Conservation (phyloP, 306 rosid species). For the Ormosia semicastrata region DNA sequence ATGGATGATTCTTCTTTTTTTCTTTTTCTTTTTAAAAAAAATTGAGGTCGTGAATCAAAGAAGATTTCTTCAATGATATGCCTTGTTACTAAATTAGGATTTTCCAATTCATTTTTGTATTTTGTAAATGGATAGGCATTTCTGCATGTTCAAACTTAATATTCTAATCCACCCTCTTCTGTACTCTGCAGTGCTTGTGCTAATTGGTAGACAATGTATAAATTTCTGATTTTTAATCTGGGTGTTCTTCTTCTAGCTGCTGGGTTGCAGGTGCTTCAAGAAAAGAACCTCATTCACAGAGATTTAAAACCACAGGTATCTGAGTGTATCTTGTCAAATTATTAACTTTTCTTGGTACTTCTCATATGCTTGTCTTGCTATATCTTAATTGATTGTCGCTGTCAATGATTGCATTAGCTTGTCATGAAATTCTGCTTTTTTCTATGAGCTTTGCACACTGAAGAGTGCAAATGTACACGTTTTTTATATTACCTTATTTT, state of each 20-base stretch:
- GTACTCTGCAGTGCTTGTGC: background rate
- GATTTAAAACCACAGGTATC: slow-evolving; percentile 97
- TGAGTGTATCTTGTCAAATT: too few relatives aligned
- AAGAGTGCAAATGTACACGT: background rate
- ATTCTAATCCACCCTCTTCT: background rate
- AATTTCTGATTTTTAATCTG: slow-evolving; percentile 19
- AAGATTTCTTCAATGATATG: background rate
- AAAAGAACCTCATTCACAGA: slow-evolving; percentile 87
- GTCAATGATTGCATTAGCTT: background rate
- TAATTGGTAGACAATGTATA: background rate
- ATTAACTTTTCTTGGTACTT: background rate
- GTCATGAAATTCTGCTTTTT: background rate
- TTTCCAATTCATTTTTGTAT: background rate
- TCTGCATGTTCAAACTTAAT: slow-evolving; percentile 10
- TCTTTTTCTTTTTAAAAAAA: too few relatives aligned
- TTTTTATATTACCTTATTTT: background rate
- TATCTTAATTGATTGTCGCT: background rate
- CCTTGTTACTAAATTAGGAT: background rate
- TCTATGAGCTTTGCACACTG: background rate
- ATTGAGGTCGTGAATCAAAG: background rate
- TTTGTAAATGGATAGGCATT: slow-evolving; percentile 1
- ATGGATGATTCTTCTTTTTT: too few relatives aligned
- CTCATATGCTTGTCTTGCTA: background rate
- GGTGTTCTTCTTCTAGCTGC: slow-evolving; percentile 55
- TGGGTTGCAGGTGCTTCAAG: slow-evolving; percentile 90